A percentile compares a stretch with the other conserved stretches of the same genome.
Evolutionary conservation across 2,329 filamentous ascomycete genomes (phyloP).

Genomic region (Knufia fluminis): DNA sequence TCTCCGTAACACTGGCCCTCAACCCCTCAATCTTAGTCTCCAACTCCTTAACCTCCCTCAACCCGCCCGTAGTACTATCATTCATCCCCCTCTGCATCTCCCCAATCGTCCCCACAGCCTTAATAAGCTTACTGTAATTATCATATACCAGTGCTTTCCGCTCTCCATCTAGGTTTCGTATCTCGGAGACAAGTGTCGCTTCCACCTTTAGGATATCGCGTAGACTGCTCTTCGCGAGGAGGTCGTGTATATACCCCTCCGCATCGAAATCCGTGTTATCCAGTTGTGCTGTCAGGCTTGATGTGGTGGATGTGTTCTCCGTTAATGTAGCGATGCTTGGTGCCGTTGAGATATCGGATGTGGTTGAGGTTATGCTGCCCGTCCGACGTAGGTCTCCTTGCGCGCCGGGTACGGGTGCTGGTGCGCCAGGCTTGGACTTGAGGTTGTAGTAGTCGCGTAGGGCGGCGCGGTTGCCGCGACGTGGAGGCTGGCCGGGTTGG

Average conservation of each 20-base stretch:
- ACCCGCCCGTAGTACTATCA: constrained; percentile 21
- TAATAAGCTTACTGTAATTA: constrained; percentile 94
- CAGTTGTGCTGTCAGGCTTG: constrained; percentile 44
- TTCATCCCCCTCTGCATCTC: constrained; percentile 49
- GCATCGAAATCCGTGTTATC: constrained; percentile 66
- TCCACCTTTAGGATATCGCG: constrained; percentile 37
- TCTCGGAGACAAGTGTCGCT: constrained; percentile 52
- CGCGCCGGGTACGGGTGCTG: constrained; percentile 16
- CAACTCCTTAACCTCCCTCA: constrained; percentile 18
- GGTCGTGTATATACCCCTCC: constrained; percentile 43
- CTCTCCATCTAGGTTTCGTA: constrained; percentile 84
- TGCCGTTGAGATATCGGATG: constrained; percentile 28
- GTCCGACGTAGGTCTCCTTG: constrained; percentile 19
- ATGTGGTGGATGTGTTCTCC: constrained; percentile 34
- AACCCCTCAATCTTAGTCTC: constrained; percentile 27
- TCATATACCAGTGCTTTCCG: constrained; percentile 96
- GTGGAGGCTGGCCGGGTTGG: constrained; percentile 39
- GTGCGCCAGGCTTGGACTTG: constrained; percentile 35
- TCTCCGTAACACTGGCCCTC: constrained; percentile 38
- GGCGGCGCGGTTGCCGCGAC: constrained; percentile 67
- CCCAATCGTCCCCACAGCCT: constrained; percentile 91
- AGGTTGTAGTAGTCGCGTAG: constrained; percentile 94
- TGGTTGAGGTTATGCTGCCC: constrained; percentile 21
- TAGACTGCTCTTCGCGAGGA: constrained; percentile 34
- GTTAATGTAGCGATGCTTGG: constrained; percentile 36